A percentile compares a stretch with the other conserved stretches of the same genome.
Evolutionary conservation across 768 basidiomycete species (phyloP).

Genomic region (Naganishia friedmannii): DNA sequence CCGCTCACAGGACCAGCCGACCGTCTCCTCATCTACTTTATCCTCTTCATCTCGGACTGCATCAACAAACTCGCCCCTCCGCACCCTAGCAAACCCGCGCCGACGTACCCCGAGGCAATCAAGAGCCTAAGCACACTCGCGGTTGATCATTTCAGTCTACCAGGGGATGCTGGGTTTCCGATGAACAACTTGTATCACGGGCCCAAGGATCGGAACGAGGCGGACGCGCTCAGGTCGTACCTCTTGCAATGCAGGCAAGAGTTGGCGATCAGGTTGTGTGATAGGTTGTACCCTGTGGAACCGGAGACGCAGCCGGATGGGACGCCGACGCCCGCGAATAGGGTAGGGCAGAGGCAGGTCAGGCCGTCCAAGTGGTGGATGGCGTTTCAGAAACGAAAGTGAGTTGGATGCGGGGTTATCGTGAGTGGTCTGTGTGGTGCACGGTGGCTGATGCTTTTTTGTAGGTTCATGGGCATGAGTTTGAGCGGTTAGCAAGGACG

Average conservation of each 20-base stretch:
- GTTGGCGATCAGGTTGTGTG: conserved; percentile 76
- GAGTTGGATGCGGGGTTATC: too few species aligned
- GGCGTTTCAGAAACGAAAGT: conserved; percentile 91
- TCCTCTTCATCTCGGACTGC: conserved; percentile 96
- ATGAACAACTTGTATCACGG: conserved; percentile 86
- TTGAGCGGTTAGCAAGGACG: conserved; percentile 13
- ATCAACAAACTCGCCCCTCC: conserved; percentile 75
- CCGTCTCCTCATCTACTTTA: conserved; percentile 91
- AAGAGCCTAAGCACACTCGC: conserved; percentile 87
- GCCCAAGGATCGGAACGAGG: conserved; percentile 71
- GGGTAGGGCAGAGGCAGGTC: conserved; percentile 54
- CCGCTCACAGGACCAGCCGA: conserved; percentile 65
- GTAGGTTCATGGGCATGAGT: conserved; percentile 23
- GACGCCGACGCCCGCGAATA: conserved; percentile 53
- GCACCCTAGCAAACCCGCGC: conserved; percentile 55
- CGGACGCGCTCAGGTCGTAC: conserved; percentile 89
- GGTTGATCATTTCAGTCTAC: conserved; percentile 87
- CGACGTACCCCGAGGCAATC: conserved; percentile 66
- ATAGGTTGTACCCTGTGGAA: conserved; percentile 70
- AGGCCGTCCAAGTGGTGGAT: conserved; percentile 99
- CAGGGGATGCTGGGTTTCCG: conserved; percentile 92
- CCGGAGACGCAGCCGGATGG: conserved; percentile 62
- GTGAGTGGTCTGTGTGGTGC: too few species aligned
- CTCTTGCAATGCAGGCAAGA: conserved; percentile 91
- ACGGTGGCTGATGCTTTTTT: not conserved